These are phyloP conservation scores for Ogataea nitratoaversa DNA, from an alignment of 805 yeast genomes.

Conservation along the genomic window DNA sequence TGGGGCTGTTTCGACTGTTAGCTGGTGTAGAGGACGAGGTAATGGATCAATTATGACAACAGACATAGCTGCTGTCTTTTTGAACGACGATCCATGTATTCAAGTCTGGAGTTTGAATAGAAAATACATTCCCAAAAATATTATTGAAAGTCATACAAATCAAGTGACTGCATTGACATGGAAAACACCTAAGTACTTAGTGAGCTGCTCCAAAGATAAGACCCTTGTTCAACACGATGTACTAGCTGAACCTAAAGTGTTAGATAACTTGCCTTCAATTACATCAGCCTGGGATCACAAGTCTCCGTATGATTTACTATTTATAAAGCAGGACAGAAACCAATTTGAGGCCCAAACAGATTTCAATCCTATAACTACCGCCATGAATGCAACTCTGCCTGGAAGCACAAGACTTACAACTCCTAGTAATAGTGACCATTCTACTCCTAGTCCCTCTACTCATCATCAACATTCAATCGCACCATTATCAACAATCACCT, in stretches of 20 bases:
- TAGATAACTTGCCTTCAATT: slow-evolving; percentile 48
- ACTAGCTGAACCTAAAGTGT: slow-evolving; percentile 35
- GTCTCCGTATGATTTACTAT: slow-evolving; percentile 43
- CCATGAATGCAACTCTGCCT: slow-evolving; percentile 11
- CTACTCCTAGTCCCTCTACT: not conserved
- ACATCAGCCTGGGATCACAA: slow-evolving; percentile 54
- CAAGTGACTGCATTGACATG: slow-evolving; percentile 56
- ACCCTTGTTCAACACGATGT: slow-evolving; percentile 46
- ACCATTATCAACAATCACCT: not conserved
- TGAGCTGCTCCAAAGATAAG: slow-evolving; percentile 51
- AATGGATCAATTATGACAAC: slow-evolving; percentile 45
- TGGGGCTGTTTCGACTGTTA: slow-evolving; percentile 71
- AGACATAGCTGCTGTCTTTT: slow-evolving; percentile 68
- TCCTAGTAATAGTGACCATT: not conserved
- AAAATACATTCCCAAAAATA: slow-evolving; percentile 64
- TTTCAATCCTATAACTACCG: slow-evolving; percentile 8
- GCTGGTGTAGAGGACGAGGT: slow-evolving; percentile 55
- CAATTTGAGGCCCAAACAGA: slow-evolving; percentile 33
- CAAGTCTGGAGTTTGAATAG: slow-evolving; percentile 68
- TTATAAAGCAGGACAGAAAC: slow-evolving; percentile 46
- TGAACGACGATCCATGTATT: slow-evolving; percentile 67
- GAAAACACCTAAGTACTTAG: slow-evolving; percentile 41
- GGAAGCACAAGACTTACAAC: not conserved
- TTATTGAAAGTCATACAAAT: slow-evolving; percentile 44
- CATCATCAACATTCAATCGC: not conserved